phyloP scores from a whole-genome alignment of 2,329 filamentous ascomycete genomes.

The Herpotrichia juniperi region DNA sequence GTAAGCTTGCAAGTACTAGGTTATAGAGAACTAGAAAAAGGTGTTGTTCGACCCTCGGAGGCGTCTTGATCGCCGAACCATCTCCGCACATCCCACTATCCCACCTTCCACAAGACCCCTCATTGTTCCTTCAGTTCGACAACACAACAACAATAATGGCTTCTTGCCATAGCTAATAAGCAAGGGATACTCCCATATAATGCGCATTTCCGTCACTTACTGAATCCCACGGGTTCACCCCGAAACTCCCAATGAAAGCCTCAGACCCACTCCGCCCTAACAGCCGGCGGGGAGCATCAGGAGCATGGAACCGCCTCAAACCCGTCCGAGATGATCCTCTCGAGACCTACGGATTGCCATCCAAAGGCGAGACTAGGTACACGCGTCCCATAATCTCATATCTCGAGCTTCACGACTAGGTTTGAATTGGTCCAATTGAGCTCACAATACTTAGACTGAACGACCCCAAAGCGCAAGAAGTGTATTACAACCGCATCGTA shows the following conservation, averaged over 20 bases:
- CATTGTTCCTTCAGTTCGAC: conserved; percentile 1
- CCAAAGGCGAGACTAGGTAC: conserved; percentile 88
- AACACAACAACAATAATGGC: conserved; percentile 26
- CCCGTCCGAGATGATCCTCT: conserved; percentile 77
- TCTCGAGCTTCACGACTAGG: neutral
- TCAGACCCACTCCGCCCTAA: conserved; percentile 39
- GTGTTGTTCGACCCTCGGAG: conserved; percentile 4
- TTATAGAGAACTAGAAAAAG: neutral
- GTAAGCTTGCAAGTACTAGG: too few species aligned
- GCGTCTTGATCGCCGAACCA: conserved; percentile 31
- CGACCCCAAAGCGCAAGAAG: conserved; percentile 78
- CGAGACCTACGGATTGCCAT: conserved; percentile 82
- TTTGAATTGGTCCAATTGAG: conserved; percentile 3
- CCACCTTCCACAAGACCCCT: conserved; percentile 20
- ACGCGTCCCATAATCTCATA: conserved; percentile 13
- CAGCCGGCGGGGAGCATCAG: conserved; percentile 45
- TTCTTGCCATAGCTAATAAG: conserved; percentile 7
- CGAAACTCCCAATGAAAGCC: conserved; percentile 34
- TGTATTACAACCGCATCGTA: conserved; percentile 85
- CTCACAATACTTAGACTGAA: conserved; percentile 46
- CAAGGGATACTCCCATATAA: neutral
- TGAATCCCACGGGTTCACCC: neutral
- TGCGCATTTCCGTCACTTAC: conserved; percentile 3
- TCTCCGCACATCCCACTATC: conserved; percentile 33
- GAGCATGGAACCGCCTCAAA: conserved; percentile 61